These are phyloP conservation scores for Neocucurbitaria cava DNA, from an alignment of 2,329 filamentous ascomycete genomes.

Conservation along the genomic window DNA sequence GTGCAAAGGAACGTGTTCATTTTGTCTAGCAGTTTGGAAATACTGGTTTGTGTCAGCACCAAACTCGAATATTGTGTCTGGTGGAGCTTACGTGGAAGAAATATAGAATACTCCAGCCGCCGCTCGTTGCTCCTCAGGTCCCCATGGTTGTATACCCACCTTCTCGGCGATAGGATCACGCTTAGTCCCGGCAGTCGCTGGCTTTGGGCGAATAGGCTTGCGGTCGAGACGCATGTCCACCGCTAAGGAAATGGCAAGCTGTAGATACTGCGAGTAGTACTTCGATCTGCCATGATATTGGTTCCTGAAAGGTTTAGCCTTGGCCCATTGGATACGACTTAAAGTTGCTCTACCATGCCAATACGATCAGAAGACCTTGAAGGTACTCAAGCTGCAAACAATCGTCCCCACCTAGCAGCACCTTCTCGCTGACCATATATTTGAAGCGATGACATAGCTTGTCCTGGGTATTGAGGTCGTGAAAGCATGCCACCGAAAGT, in stretches of 20 bases:
- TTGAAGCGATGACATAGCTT: slow-evolving; percentile 41
- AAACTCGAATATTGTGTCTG: neutral
- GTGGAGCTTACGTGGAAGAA: slow-evolving; percentile 47
- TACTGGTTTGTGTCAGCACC: slow-evolving; percentile 31
- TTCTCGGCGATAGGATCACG: slow-evolving; percentile 28
- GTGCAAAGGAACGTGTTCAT: slow-evolving; percentile 46
- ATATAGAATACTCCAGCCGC: slow-evolving; percentile 55
- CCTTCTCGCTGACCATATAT: slow-evolving; percentile 37
- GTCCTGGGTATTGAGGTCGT: slow-evolving; percentile 44
- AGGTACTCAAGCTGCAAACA: slow-evolving; percentile 36
- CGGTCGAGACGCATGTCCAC: slow-evolving; percentile 41
- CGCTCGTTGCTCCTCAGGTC: slow-evolving; percentile 53
- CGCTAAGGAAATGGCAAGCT: slow-evolving; percentile 40
- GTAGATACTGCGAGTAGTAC: slow-evolving; percentile 39
- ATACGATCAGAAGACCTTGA: slow-evolving; percentile 35
- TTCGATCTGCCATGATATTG: slow-evolving; percentile 41
- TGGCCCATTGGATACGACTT: neutral
- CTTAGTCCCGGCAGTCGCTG: slow-evolving; percentile 24
- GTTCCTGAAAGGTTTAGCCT: slow-evolving; percentile 27
- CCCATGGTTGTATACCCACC: slow-evolving; percentile 30
- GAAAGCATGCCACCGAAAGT: slow-evolving; percentile 38
- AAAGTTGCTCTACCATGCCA: slow-evolving; percentile 33
- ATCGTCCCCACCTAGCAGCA: slow-evolving; percentile 38
- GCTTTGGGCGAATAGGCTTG: slow-evolving; percentile 26
- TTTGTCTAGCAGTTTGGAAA: slow-evolving; percentile 49